Conservation (phyloP, 495 filamentous ascomycete species). For the Hypoxylon subgilvum region DNA sequence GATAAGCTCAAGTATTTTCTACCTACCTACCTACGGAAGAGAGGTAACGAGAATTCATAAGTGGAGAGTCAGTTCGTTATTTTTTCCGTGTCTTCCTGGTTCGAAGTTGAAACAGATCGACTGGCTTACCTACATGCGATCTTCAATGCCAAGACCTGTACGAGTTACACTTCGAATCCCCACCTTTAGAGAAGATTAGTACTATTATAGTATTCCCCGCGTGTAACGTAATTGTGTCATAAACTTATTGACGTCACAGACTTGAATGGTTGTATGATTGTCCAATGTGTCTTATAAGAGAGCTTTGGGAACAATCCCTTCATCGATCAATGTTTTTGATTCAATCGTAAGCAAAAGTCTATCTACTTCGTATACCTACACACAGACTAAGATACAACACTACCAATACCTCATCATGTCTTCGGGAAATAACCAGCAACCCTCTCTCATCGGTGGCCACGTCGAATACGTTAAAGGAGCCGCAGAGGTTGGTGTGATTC, state of each 20-base stretch:
- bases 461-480: conserved; percentile 57
- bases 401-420: conserved; percentile 25
- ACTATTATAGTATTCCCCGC: conserved; percentile 9
- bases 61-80: not conserved
- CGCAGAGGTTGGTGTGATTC: conserved; percentile 45
- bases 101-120: conserved; percentile 18
- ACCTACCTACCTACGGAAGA: no score
- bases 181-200: no score
- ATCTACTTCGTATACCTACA: not conserved
- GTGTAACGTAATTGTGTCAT: conserved; percentile 33
- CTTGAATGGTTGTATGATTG: no score
- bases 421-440: conserved; percentile 39
- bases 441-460: conserved; percentile 51
- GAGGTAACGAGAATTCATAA: not conserved
- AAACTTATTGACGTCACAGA: conserved; percentile 27
- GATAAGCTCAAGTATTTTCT: no score
- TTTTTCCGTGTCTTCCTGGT: conserved; percentile 19
- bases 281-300: no score
- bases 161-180: conserved; percentile 12
- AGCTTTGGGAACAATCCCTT: no score
- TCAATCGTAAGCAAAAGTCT: no score
- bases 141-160: conserved; percentile 34
- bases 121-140: conserved; percentile 25
- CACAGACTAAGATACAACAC: not conserved
- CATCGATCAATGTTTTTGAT: no score